A percentile compares a stretch with the other conserved stretches of the same genome.
phyloP scores from a whole-genome alignment of 352 stramenopile species.

The Globisporangium camurandrum region DNA sequence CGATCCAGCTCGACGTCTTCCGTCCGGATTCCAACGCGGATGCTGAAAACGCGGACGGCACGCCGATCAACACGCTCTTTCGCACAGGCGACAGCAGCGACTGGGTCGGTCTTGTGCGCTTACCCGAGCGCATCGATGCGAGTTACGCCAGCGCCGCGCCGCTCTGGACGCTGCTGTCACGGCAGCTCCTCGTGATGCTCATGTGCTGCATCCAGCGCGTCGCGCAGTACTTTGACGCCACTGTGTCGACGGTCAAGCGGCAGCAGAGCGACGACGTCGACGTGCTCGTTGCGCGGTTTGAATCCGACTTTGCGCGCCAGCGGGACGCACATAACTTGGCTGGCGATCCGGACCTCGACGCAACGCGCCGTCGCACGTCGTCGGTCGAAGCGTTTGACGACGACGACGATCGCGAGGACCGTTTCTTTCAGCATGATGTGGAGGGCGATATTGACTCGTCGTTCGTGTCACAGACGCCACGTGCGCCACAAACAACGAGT shows the following conservation, averaged over 20 bases:
- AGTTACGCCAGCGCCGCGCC: constrained; percentile 16
- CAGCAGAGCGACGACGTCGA: constrained; percentile 29
- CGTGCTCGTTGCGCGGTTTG: constrained; percentile 30
- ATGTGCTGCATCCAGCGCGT: constrained; percentile 69
- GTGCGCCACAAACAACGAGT: no score
- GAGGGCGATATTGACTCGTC: constrained; percentile 13
- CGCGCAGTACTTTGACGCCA: constrained; percentile 62
- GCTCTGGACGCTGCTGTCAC: constrained; percentile 46
- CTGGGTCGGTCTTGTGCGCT: constrained; percentile 45
- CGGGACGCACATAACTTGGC: constrained; percentile 21
- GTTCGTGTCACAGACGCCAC: no score
- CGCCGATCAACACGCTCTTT: constrained; percentile 27
- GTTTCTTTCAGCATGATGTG: constrained; percentile 21
- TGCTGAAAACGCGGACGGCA: neutral
- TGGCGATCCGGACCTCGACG: no score
- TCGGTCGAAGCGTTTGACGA: constrained; percentile 49
- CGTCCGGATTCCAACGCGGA: constrained; percentile 20
- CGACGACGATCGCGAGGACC: constrained; percentile 37
- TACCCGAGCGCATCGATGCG: constrained; percentile 31
- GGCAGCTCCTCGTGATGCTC: constrained; percentile 60
- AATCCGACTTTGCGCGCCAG: constrained; percentile 37
- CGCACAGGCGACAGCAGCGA: constrained; percentile 43
- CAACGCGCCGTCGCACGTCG: no score
- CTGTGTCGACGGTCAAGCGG: constrained; percentile 24
- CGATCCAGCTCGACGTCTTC: constrained; percentile 61